Evolutionary conservation across 1,284 basidiomycete genomes (phyloP), one percentile per base, ranked within the genome.

Genomic region (Pseudozyma hubeiensis): DNA sequence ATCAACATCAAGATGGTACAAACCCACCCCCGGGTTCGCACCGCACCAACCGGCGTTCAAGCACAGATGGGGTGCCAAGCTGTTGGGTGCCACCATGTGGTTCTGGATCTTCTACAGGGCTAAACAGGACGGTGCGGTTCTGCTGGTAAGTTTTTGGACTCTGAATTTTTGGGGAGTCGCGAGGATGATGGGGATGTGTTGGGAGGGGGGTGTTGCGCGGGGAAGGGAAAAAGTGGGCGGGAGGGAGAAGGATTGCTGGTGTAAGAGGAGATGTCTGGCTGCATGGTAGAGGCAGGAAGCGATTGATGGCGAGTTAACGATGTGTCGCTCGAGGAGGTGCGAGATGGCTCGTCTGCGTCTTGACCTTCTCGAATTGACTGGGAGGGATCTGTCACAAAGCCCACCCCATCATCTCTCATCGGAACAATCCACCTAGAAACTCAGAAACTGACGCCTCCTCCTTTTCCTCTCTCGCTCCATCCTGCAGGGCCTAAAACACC

Each of bases 101-200:
- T 84, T 84, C 65, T 84, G 77, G 78, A 80, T 84, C 64, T 75
- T 84, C 41, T 83, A 83, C 62, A 64, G 82, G 13, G 78, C 77
- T 43, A 82, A 79, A 64, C 79, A 84, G 63, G 82, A 84, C 51
- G 82, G 82, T 34, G 75, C 82, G 31, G 81, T 83, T 40, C 54
- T 84, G 19, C 66, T 84, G 43, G 82, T 84, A 69, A 78, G 80
- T 80, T 19, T 16, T 16, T 40, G 19, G 17, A 8, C 2, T 8
- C 4, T 37, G 24, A 48, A 7, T 19, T n/a, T 1, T n/a, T 1
- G 10, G 19, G 9, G 6, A 19, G 35, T 33, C 16, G 14, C 16
- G 1, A 17, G 1, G 24, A 24, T 24, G 24, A 24, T 24, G 24
- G 24, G 24, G 24, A 7, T 24, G 13, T 13, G n/a, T 34, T 8